Evolutionary conservation across 1,284 basidiomycete genomes (phyloP).

Genomic region (Hymenochaete sp.): DNA sequence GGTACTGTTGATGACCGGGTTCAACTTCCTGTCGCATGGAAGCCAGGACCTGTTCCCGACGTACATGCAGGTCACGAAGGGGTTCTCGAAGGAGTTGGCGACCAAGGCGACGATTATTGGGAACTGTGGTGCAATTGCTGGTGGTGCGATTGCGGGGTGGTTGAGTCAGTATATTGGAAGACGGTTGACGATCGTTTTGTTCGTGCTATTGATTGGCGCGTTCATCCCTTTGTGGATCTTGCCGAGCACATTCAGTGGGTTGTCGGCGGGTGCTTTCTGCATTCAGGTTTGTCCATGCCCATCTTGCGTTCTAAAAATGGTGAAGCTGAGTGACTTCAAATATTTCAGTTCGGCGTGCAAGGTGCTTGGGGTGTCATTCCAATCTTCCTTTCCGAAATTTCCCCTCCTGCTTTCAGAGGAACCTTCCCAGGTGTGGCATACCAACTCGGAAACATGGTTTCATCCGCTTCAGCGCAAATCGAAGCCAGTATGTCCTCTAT

Average conservation of each 20-base stretch:
- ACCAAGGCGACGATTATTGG: constrained; percentile 88
- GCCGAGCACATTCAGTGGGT: constrained; percentile 53
- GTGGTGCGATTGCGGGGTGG: constrained; percentile 73
- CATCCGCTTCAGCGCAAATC: constrained; percentile 82
- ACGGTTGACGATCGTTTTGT: constrained; percentile 74
- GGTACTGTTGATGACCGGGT: constrained; percentile 70
- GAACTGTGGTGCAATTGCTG: constrained; percentile 75
- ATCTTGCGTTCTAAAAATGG: no score
- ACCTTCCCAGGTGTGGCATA: constrained; percentile 91
- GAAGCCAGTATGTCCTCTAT: constrained; percentile 55
- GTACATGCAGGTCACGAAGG: constrained; percentile 59
- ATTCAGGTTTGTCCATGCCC: no score
- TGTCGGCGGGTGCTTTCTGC: constrained; percentile 77
- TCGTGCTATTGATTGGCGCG: constrained; percentile 49
- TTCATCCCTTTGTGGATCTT: constrained; percentile 85
- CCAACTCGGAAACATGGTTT: constrained; percentile 88
- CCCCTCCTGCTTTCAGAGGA: constrained; percentile 87
- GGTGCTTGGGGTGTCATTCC: constrained; percentile 81
- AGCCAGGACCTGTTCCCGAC: constrained; percentile 82
- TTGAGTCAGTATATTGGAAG: constrained; percentile 82
- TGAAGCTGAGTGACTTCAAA: no score
- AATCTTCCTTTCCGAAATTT: constrained; percentile 84
- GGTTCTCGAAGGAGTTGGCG: constrained; percentile 49
- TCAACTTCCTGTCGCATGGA: constrained; percentile 91
- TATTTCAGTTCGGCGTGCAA: constrained; percentile 81